These are phyloP conservation scores for Tripterygium wilfordii DNA, from an alignment of 177 flowering plant genomes.

Conservation along the genomic window DNA sequence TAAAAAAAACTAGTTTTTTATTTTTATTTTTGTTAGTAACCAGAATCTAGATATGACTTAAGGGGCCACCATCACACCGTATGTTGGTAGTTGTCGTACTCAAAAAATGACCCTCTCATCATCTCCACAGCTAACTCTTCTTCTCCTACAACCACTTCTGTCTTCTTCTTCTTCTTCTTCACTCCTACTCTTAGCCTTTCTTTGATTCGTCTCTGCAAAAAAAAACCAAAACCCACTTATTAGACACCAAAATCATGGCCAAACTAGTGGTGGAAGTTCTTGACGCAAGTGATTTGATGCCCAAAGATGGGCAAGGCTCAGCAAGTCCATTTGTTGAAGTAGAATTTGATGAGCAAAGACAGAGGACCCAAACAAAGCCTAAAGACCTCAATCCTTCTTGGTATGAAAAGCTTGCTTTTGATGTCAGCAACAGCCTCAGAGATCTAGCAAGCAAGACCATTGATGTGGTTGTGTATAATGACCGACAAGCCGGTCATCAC, in stretches of 20 bases:
- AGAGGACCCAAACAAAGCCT: constrained; percentile 18
- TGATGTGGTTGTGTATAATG: constrained; percentile 18
- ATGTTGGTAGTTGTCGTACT: constrained; percentile 26
- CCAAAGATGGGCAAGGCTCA: constrained; percentile 33
- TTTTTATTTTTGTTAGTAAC: too few relatives aligned
- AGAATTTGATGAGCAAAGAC: constrained; percentile 24
- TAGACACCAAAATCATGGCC: too few relatives aligned
- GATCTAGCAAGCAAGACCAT: constrained; percentile 13
- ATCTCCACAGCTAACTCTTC: constrained; percentile 10
- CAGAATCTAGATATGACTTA: constrained; percentile 7
- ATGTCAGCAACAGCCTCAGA: constrained; percentile 10
- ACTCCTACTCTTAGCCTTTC: constrained; percentile 5
- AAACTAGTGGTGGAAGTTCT: constrained; percentile 36
- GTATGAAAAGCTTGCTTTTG: constrained; percentile 27
- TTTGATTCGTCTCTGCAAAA: too few relatives aligned
- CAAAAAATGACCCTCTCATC: constrained; percentile 17
- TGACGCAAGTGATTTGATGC: constrained; percentile 29
- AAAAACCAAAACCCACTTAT: too few relatives aligned
- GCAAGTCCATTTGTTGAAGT: constrained; percentile 32
- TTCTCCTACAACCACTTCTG: not conserved
- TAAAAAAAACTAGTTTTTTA: too few relatives aligned
- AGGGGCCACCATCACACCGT: constrained; percentile 15
- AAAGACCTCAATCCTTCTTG: constrained; percentile 29
- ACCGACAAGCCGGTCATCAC: constrained; percentile 8
- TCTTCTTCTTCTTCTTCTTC: constrained; percentile 5